Base-by-base conservation (phyloP, 2,329 filamentous ascomycete genomes). In the Cercospora sp. region DNA sequence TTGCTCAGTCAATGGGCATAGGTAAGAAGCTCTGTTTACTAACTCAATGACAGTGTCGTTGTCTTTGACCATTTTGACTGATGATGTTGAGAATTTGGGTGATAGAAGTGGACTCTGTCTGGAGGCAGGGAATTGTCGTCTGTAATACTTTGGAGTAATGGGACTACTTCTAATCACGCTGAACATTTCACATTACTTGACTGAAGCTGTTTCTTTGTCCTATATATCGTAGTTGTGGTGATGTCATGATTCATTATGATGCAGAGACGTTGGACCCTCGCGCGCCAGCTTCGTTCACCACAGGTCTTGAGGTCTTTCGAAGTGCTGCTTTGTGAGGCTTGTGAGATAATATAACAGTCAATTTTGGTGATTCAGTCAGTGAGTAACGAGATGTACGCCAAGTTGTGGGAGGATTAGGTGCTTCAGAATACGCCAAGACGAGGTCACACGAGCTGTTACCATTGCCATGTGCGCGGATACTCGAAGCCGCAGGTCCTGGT, bases 51-150 rank as follows among this genome's bases (percentile, higher is more conserved):
- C 83, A 53, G 82, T 85, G 40, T 82, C 78, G 58, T 80, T 80
- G 74, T 83, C 82, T 77, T 86, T 86, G 67, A 85, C 84, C 83
- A 85, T 85, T 68, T 75, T 83, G 73, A 61, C 32, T 26, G 70
- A 60, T 40, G 60, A 62, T 21, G 18, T 58, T 12, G 53, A 60
- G 40, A 63, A 67, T 58, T 24, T 58, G 24, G 16, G 6, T 30
- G 32, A 24, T 16, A 18, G 9, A 18, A 21, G 34, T 30, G 8
- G 21, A 24, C 10, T 24, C 12, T 24, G 45, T 51, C 45, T 51
- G 45, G 45, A 13, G 10, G 6, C 10, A 24, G 45, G 45, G 18
- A 51, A 24, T 5, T 51, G 45, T 26, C 21, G 45, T 12, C 21
- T 51, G 45, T 51, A 26, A 51, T 24, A 3, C 2, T 51, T 26